Evolutionary conservation across 2,329 filamentous ascomycete species (phyloP), one percentile per base, ranked within the genome.

Genomic region (Albifimbria verrucaria): DNA sequence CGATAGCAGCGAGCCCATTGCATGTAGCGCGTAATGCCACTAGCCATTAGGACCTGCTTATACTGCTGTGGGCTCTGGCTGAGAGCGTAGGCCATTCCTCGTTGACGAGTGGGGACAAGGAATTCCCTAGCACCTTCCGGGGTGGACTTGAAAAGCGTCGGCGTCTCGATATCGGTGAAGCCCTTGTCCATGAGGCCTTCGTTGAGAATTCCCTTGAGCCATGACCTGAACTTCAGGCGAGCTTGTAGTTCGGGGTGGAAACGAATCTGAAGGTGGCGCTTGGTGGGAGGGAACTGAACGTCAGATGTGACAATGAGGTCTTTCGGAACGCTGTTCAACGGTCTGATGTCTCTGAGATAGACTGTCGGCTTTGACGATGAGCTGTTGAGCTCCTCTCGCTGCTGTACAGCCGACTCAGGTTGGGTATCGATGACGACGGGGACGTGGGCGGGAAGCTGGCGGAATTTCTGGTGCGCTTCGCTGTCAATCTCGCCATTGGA

Each of bases 21-120:
- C 70, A 88, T 95, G 68, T 99, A 99, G 41, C 81, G 83, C 1
- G 79, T 74, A 11, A 97, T 81, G 0, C 93, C 93, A 55, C 89
- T 89, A 0, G 92, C 90, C 92, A 99, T 97, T 42, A 99, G 80
- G 2, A 97, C 90, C 73, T 99, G 94, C 73, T 99, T 99, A 68
- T 97, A 99, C 69, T 99, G 94, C 69, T 99, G 94, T 1, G 94
- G 94, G 59, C 93, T 97, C 68, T 99, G 95, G 0, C 92, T 92
- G 20, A 99, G 76, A 9, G 94, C 94, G 69, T 97, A 99, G 3
- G 90, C 92, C 55, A 86, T 75, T 39, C 32, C 12, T 39, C 32
- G 79, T 32, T 80, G 82, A 24, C 94, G 80, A 1, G 92, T 96
- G 0, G 94, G 94, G 4, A 99, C 93, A 6, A 99, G 71, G 57